These are phyloP conservation scores for Zelopaecilomyces penicillatus DNA, from an alignment of 2,329 filamentous ascomycete species.

Conservation along the genomic window DNA sequence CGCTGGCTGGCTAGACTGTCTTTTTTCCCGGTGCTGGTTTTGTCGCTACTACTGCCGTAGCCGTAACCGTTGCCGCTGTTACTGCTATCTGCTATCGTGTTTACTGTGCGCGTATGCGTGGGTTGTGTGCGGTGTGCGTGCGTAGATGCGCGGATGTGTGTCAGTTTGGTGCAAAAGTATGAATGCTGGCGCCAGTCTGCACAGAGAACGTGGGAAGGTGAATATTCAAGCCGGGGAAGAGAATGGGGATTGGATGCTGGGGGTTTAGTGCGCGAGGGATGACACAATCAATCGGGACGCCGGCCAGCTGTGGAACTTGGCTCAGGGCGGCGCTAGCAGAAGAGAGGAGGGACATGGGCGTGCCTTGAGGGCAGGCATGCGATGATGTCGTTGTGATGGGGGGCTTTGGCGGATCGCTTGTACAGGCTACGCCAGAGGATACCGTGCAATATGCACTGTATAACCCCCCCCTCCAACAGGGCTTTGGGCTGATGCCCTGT, in stretches of 20 bases:
- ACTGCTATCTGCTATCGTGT: no score
- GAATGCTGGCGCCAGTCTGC: conserved; percentile 4
- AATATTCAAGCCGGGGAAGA: conserved; percentile 21
- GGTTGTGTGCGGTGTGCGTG: not conserved
- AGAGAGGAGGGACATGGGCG: not conserved
- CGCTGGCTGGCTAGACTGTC: not conserved
- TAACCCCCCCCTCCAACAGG: no score
- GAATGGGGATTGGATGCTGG: conserved; percentile 16
- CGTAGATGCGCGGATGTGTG: not conserved
- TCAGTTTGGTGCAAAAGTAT: not conserved
- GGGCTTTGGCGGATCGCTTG: conserved; percentile 7
- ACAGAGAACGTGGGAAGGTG: conserved; percentile 11
- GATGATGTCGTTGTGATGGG: not conserved
- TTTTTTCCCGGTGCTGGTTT: not conserved
- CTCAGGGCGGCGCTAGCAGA: conserved; percentile 8
- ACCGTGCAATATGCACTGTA: no score
- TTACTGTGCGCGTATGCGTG: not conserved
- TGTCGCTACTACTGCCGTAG: no score
- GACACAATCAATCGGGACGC: conserved; percentile 26
- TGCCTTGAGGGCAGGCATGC: no score
- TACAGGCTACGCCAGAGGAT: not conserved
- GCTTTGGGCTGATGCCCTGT: no score
- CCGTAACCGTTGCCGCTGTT: no score
- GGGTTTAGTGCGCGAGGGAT: conserved; percentile 19
- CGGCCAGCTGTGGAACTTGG: conserved; percentile 8